Percentiles rank a stretch among this genome's conserved stretches.
These are phyloP conservation scores for Syzygium malaccense DNA, from an alignment of 441 rosid genomes.

Conservation along the genomic window DNA sequence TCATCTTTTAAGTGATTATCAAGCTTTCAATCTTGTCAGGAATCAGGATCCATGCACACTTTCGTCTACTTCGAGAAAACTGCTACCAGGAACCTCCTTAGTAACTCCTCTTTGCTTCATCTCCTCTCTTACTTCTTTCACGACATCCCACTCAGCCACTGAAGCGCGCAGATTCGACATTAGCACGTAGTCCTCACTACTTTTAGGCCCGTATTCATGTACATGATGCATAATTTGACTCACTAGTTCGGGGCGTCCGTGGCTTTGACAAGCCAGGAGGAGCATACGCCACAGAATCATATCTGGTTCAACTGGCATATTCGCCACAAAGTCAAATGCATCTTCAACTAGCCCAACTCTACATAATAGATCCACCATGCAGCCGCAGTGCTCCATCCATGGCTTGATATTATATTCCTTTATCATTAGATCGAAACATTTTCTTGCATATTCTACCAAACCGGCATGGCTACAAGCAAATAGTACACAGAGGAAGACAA, in stretches of 20 bases:
- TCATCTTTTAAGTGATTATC: background rate
- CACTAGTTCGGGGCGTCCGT: background rate
- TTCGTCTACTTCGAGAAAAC: constrained; percentile 4
- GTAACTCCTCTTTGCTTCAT: constrained; percentile 13
- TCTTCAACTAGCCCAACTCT: constrained; percentile 14
- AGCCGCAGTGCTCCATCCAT: constrained; percentile 20
- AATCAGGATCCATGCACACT: background rate
- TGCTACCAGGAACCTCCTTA: constrained; percentile 11
- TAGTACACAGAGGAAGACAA: constrained; percentile 13
- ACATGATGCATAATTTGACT: background rate
- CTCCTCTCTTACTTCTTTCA: constrained; percentile 10
- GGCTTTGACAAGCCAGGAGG: constrained; percentile 13
- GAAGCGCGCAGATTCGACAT: constrained; percentile 13
- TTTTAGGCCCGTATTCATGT: background rate
- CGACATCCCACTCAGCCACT: constrained; percentile 10
- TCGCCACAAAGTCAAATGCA: constrained; percentile 5
- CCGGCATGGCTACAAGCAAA: constrained; percentile 24
- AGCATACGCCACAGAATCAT: constrained; percentile 10
- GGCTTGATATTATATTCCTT: constrained; percentile 8
- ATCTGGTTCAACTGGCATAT: constrained; percentile 17
- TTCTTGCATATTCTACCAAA: constrained; percentile 16
- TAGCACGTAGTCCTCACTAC: constrained; percentile 12
- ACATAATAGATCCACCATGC: constrained; percentile 26
- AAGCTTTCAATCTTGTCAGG: background rate
- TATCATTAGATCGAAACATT: constrained; percentile 14